Conservation (phyloP, 495 filamentous ascomycete genomes). For the Daldinia childiae region DNA sequence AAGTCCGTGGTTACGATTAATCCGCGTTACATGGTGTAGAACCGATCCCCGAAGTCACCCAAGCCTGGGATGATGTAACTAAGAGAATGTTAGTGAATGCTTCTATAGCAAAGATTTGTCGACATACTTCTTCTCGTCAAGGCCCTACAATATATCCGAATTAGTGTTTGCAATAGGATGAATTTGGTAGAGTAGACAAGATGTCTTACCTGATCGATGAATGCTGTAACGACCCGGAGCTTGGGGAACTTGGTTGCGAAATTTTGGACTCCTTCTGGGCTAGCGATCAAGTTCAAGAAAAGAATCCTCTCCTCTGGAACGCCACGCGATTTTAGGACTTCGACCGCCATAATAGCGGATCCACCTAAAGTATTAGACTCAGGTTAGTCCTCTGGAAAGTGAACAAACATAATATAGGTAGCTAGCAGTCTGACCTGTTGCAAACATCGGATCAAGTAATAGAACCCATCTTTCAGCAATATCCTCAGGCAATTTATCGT, state of each 20-base stretch:
- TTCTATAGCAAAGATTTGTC: constrained; percentile 5
- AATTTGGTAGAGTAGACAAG: not conserved
- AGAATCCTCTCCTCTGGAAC: constrained; percentile 95
- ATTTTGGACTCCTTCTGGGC: constrained; percentile 86
- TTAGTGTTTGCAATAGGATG: constrained; percentile 37
- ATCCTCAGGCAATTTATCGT: constrained; percentile 95
- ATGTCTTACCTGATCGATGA: constrained; percentile 75
- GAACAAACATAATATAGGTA: not conserved
- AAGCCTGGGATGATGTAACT: constrained; percentile 97
- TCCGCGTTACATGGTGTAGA: constrained; percentile 80
- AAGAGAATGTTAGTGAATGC: constrained; percentile 39
- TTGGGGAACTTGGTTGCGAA: constrained; percentile 95
- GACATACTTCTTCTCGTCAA: constrained; percentile 95
- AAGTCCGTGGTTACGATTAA: constrained; percentile 44
- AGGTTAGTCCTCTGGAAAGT: constrained; percentile 34
- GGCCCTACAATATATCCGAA: constrained; percentile 57
- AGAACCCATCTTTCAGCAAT: constrained; percentile 93
- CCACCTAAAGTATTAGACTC: constrained; percentile 67
- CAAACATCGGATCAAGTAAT: constrained; percentile 98
- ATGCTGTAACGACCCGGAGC: constrained; percentile 92
- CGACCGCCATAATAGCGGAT: constrained; percentile 95
- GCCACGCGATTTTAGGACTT: constrained; percentile 85
- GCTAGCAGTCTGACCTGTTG: constrained; percentile 73
- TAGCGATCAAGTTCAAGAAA: constrained; percentile 95
- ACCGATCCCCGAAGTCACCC: constrained; percentile 96